Base-by-base conservation (phyloP, 441 rosid species). In the Capsella rubella region DNA sequence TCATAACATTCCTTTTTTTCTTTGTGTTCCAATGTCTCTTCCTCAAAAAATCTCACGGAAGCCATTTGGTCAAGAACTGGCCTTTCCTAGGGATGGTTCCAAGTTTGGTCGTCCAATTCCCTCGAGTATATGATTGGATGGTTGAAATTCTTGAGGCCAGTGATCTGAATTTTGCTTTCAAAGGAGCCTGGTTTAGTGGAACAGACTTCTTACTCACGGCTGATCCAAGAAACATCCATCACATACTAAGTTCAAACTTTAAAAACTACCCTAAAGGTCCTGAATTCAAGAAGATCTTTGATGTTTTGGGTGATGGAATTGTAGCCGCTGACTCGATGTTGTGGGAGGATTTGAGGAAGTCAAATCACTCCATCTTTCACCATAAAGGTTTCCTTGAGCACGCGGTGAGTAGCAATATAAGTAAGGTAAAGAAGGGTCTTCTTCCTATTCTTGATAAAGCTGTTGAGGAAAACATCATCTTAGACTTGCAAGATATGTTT, bases 401-500 rank as follows among this genome's bases (percentile, higher is more conserved):
- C 8, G 73, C 83, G 7, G 16, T 76, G 14, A 82, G 82, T 57
- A 51, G 55, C 10, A 78, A 46, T 15, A 55, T 2, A 8, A 45
- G 50, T 8, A 82, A 84, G 59, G 35, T 86, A 27, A 68, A 66
- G 11, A 51, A 67, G 7, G 64, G 73, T 46, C 72, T 83, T 10
- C 7, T 85, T 11, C 80, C 79, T 29, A 64, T 81, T 6, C 71
- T 84, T 6, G 78, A 83, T 3, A 49, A 77, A 12, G 74, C 82
- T 16, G 54, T 14, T 1, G 6, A 57, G 28, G 13, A 51, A 46
- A 74, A 60, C n/a, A 45, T 54, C 0, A 32, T 57, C 2, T 51
- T 87, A 14, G 86, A 84, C 59, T 79, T 79, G 16, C 90, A 85
- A 42, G 85, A 87, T 68, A 54, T 85, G 61, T 81, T 84, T 9